These are phyloP conservation scores for Zymoseptoria passerinii DNA, from an alignment of 2,329 filamentous ascomycete species.

Conservation along the genomic window DNA sequence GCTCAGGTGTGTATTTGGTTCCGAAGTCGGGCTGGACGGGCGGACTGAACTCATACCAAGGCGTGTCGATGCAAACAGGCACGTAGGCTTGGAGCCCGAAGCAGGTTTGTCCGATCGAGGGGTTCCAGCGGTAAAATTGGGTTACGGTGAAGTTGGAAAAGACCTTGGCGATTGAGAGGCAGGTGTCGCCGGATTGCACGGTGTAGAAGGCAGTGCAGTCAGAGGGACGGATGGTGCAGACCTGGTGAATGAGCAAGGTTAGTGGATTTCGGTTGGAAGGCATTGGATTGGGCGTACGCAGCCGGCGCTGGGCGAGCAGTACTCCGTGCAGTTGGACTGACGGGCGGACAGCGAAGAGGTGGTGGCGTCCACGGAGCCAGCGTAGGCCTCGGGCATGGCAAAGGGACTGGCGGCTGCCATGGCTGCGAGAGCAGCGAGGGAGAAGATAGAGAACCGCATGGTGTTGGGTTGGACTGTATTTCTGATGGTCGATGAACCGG, in stretches of 20 bases:
- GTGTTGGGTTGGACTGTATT: background rate
- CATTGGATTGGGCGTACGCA: slow-evolving; percentile 7
- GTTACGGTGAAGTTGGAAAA: slow-evolving; percentile 30
- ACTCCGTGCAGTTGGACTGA: slow-evolving; percentile 16
- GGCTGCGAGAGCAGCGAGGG: slow-evolving; percentile 12
- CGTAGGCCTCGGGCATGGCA: slow-evolving; percentile 10
- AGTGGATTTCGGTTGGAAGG: background rate
- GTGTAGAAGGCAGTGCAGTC: slow-evolving; percentile 23
- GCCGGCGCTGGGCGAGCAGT: slow-evolving; percentile 15
- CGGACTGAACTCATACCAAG: slow-evolving; percentile 11
- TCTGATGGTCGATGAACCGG: background rate
- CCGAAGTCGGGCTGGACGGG: slow-evolving; percentile 16
- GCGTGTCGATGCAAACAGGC: slow-evolving; percentile 27
- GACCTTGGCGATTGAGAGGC: slow-evolving; percentile 24
- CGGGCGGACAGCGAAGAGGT: slow-evolving; percentile 7
- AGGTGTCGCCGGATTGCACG: slow-evolving; percentile 26
- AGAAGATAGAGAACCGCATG: slow-evolving; percentile 16
- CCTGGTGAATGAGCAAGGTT: slow-evolving; percentile 1
- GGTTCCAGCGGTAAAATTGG: slow-evolving; percentile 31
- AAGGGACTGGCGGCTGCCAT: slow-evolving; percentile 10
- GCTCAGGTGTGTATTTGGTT: slow-evolving; percentile 16
- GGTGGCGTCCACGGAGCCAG: background rate
- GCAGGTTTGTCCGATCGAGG: slow-evolving; percentile 21
- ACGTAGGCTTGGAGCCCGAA: slow-evolving; percentile 28
- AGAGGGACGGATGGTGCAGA: slow-evolving; percentile 17